Evolutionary conservation across 2,329 filamentous ascomycete genomes (phyloP).

Genomic region (Lizonia empirigonia): DNA sequence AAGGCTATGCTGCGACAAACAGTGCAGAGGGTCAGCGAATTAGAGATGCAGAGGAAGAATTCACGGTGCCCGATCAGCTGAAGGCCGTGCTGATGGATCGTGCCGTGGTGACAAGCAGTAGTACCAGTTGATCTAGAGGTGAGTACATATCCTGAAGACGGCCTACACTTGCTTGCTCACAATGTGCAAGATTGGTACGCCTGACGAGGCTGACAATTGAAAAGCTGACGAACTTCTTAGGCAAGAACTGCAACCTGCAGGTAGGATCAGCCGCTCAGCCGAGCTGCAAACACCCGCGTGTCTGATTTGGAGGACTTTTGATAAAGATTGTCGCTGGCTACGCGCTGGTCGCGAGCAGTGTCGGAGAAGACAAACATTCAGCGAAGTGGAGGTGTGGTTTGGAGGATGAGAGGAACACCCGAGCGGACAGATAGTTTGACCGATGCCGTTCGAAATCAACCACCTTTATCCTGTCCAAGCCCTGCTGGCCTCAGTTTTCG

Average conservation of each 20-base stretch:
- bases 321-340: background rate
- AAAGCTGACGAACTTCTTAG: background rate
- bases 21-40: slow-evolving; percentile 21
- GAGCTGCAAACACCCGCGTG: background rate
- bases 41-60: slow-evolving; percentile 30
- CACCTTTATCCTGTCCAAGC: background rate
- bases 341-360: background rate
- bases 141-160: background rate
- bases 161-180: background rate
- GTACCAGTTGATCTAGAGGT: background rate
- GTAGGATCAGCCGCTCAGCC: background rate
- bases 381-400: background rate
- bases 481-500: no score
- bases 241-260: background rate
- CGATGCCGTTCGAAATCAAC: background rate
- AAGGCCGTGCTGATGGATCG: slow-evolving; percentile 9
- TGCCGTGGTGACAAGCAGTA: background rate
- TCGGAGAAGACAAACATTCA: background rate
- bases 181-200: background rate
- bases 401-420: background rate
- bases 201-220: background rate
- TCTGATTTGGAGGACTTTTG: background rate
- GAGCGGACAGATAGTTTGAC: background rate
- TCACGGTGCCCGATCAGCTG: slow-evolving; percentile 16
- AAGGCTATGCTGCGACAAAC: slow-evolving; percentile 26